Percentiles rank a stretch among this genome's conserved stretches.
phyloP scores from a whole-genome alignment of 176 grass and related monocot species.

The Aegilops sharonensis region DNA sequence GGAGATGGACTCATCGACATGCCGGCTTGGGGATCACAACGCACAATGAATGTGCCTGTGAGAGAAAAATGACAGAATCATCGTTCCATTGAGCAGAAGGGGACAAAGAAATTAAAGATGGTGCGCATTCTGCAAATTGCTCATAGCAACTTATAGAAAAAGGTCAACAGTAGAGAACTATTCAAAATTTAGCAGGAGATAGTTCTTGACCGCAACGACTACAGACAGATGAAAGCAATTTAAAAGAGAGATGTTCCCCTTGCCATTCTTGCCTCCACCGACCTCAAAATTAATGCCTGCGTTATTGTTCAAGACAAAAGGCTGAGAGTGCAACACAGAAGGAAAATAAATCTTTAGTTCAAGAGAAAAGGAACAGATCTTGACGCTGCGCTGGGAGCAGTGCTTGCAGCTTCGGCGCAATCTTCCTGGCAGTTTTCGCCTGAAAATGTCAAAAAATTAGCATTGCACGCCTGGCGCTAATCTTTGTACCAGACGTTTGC shows the following conservation, averaged over 20 bases:
- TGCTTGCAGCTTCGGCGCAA: slow-evolving; percentile 93
- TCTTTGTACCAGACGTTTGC: neutral
- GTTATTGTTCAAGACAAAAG: slow-evolving; percentile 16
- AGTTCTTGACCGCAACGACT: neutral
- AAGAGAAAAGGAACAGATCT: slow-evolving; percentile 35
- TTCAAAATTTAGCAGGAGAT: neutral
- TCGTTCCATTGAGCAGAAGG: neutral
- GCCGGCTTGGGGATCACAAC: slow-evolving; percentile 42
- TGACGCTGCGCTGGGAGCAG: slow-evolving; percentile 69
- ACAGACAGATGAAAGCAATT: slow-evolving; percentile 27
- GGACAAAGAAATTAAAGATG: neutral
- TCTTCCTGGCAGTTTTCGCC: slow-evolving; percentile 95
- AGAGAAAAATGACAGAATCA: neutral
- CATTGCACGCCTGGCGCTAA: too few relatives aligned
- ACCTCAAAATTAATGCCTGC: slow-evolving; percentile 89
- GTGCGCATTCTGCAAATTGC: too few relatives aligned
- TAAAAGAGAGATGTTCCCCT: slow-evolving; percentile 89
- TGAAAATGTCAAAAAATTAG: slow-evolving; percentile 23
- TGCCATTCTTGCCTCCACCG: slow-evolving; percentile 97
- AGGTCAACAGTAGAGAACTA: too few relatives aligned
- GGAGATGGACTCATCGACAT: slow-evolving; percentile 25
- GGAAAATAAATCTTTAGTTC: neutral
- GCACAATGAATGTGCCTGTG: slow-evolving; percentile 46
- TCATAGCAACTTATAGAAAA: too few relatives aligned
- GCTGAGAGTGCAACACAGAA: neutral